Evolutionary conservation across 768 basidiomycete genomes (phyloP).

Genomic region (Agrocybe praecox): DNA sequence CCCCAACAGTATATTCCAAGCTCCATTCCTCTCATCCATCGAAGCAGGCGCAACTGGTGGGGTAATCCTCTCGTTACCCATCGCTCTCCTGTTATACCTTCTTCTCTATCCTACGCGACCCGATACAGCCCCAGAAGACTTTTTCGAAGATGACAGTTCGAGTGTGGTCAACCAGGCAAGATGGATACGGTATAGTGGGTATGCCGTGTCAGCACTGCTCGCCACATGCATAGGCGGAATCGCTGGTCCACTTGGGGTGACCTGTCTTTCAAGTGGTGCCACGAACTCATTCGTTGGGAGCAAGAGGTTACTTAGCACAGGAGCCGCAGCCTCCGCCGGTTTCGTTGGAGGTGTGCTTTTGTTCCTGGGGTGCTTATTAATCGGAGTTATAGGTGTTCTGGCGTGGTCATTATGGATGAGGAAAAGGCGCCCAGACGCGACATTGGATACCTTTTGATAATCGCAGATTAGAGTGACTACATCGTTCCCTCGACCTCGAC

Average conservation of each 20-base stretch:
- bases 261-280: constrained; percentile 24
- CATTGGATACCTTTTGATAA: neutral
- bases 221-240: constrained; percentile 26
- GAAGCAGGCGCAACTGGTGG: constrained; percentile 36
- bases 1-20: constrained; percentile 17
- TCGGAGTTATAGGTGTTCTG: constrained; percentile 10
- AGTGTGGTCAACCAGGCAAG: constrained; percentile 5
- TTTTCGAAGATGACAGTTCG: constrained; percentile 35
- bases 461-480: neutral
- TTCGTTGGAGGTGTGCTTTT: constrained; percentile 31
- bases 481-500: no score
- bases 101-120: constrained; percentile 24
- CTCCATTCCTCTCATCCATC: constrained; percentile 29
- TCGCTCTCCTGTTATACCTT: constrained; percentile 32
- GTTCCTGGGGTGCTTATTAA: constrained; percentile 13
- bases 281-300: constrained; percentile 8
- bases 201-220: constrained; percentile 17
- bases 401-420: constrained; percentile 21
- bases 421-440: neutral
- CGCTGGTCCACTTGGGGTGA: constrained; percentile 33
- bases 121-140: constrained; percentile 28
- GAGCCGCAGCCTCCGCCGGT: constrained; percentile 32
- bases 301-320: constrained; percentile 24
- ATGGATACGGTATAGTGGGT: constrained; percentile 16
- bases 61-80: constrained; percentile 32